phyloP scores from a whole-genome alignment of 306 rosid genomes.

The Dryas drummondii region DNA sequence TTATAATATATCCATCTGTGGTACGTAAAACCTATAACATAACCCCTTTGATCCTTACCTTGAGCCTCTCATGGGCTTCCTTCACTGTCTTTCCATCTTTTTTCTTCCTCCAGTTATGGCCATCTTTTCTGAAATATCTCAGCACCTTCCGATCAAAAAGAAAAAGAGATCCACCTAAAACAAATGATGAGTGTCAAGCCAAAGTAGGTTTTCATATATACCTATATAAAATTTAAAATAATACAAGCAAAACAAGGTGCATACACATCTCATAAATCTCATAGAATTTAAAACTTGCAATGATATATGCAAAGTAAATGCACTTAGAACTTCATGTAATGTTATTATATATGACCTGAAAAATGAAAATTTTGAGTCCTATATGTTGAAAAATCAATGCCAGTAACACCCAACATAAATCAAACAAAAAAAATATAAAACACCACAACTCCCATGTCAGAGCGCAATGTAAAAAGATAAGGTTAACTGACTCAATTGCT shows the following conservation, averaged over 20 bases:
- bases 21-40: neutral
- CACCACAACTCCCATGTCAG: neutral
- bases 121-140: slow-evolving; percentile 90
- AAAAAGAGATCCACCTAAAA: slow-evolving; percentile 87
- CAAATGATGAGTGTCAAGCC: slow-evolving; percentile 25
- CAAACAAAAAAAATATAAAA: neutral
- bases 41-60: slow-evolving; percentile 45
- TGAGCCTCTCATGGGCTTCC: slow-evolving; percentile 94
- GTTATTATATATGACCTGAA: neutral
- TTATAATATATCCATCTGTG: neutral
- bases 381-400: neutral
- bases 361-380: neutral
- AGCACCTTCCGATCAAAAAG: slow-evolving; percentile 86
- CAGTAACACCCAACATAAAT: neutral
- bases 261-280: slow-evolving; percentile 1
- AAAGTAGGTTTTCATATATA: slow-evolving; percentile 19
- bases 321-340: slow-evolving; percentile 4
- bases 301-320: neutral
- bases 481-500: neutral
- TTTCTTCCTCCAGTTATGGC: slow-evolving; percentile 96
- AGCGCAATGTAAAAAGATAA: neutral
- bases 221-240: neutral
- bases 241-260: slow-evolving; percentile 3
- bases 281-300: neutral
- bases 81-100: slow-evolving; percentile 86